Percentiles rank a stretch among this genome's conserved stretches.
phyloP scores from a whole-genome alignment of 2,329 filamentous ascomycete species.

The Aureobasidium lini region DNA sequence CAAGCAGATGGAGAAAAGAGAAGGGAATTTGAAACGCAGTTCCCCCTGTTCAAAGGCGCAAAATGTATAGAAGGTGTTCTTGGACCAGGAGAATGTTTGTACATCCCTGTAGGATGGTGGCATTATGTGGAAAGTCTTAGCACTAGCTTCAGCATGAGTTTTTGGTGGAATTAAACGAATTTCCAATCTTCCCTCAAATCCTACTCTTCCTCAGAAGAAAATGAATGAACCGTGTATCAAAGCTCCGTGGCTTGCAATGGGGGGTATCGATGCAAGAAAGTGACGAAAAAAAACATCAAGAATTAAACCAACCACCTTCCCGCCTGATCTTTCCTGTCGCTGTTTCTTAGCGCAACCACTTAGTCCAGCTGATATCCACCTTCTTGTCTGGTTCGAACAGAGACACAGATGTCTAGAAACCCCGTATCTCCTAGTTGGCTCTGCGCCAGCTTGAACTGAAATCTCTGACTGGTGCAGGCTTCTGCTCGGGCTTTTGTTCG shows the following conservation, averaged over 20 bases:
- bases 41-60: constrained; percentile 51
- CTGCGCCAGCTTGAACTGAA: constrained; percentile 14
- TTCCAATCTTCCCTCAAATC: not conserved
- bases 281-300: not conserved
- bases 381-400: not conserved
- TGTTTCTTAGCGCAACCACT: not conserved
- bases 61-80: constrained; percentile 71
- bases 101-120: constrained; percentile 95
- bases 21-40: constrained; percentile 28
- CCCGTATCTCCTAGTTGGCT: not conserved
- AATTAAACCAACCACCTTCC: not conserved
- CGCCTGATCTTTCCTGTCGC: not conserved
- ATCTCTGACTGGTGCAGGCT: constrained; percentile 10
- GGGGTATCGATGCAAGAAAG: constrained; percentile 4
- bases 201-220: not conserved
- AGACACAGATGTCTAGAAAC: not conserved
- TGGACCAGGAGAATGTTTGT: constrained; percentile 72
- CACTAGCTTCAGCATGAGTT: constrained; percentile 88
- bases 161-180: constrained; percentile 70
- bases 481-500: not conserved
- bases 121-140: constrained; percentile 86
- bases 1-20: constrained; percentile 20
- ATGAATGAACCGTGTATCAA: not conserved
- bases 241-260: constrained; percentile 6
- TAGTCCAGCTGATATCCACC: not conserved